Conservation (phyloP, 1,139 yeast genomes). For the Yamadazyma songkhlaensis region DNA sequence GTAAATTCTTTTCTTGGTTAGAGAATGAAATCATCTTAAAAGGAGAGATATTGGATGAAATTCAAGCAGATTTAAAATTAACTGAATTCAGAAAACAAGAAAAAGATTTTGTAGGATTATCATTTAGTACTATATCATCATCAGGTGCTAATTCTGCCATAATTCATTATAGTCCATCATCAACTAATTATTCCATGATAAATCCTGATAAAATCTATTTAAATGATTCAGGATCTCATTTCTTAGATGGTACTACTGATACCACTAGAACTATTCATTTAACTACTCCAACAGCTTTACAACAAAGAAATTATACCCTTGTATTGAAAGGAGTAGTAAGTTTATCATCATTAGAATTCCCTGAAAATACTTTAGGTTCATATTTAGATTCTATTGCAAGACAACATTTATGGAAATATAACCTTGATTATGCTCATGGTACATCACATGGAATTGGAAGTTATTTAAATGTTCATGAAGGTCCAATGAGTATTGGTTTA, state of each 20-base stretch:
- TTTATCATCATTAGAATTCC: constrained; percentile 73
- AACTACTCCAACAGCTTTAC: constrained; percentile 63
- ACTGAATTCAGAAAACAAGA: constrained; percentile 61
- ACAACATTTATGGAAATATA: constrained; percentile 81
- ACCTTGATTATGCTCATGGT: constrained; percentile 92
- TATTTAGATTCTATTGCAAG: constrained; percentile 86
- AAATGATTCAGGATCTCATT: constrained; percentile 94
- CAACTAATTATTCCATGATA: constrained; percentile 60
- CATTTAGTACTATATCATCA: constrained; percentile 90
- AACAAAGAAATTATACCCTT: constrained; percentile 73
- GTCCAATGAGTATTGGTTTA: constrained; percentile 90
- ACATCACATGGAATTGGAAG: constrained; percentile 98
- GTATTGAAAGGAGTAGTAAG: constrained; percentile 93
- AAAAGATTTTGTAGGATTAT: constrained; percentile 70
- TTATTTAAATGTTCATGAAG: constrained; percentile 91
- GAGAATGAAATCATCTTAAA: constrained; percentile 59
- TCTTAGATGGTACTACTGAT: constrained; percentile 93
- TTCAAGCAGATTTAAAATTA: constrained; percentile 70
- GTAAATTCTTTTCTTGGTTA: constrained; percentile 83
- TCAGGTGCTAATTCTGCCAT: constrained; percentile 93
- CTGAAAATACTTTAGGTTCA: constrained; percentile 83
- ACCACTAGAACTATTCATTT: constrained; percentile 91
- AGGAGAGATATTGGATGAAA: constrained; percentile 67
- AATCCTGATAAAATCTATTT: constrained; percentile 77
- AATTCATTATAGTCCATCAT: constrained; percentile 77